Conservation (phyloP, 768 basidiomycete genomes). For the Mrakia blollopis region DNA sequence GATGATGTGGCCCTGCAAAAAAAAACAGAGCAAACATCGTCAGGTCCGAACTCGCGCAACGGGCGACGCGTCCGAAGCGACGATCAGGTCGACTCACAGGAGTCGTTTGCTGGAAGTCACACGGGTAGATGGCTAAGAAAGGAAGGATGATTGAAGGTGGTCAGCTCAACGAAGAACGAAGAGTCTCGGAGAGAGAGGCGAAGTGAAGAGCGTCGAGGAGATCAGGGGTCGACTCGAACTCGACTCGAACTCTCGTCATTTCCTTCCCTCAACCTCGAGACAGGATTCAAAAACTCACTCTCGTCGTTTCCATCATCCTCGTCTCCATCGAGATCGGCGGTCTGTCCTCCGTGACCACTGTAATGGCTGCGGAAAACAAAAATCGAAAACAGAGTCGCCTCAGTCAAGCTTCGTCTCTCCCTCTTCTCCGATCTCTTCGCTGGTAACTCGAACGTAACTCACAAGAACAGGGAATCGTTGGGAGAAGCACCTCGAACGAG, state of each 20-base stretch:
- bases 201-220: background rate
- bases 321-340: constrained; percentile 56
- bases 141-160: background rate
- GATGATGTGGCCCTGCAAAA: constrained; percentile 61
- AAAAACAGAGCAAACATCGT: too few species aligned
- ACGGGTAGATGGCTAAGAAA: constrained; percentile 64
- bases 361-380: constrained; percentile 81
- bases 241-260: background rate
- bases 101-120: constrained; percentile 59
- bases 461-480: constrained; percentile 46
- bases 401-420: background rate
- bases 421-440: too few species aligned
- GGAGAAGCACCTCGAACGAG: constrained; percentile 73
- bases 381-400: background rate
- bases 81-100: background rate
- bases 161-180: too few species aligned
- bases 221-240: background rate
- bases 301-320: constrained; percentile 81
- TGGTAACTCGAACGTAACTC: background rate
- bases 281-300: constrained; percentile 46
- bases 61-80: too few species aligned
- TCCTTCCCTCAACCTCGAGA: background rate
- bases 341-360: constrained; percentile 92
- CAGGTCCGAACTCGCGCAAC: too few species aligned
- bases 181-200: background rate